Percentiles rank a stretch among this genome's conserved stretches.
phyloP scores from a whole-genome alignment of 495 filamentous ascomycete species.

The Aspergillus heteromorphus region DNA sequence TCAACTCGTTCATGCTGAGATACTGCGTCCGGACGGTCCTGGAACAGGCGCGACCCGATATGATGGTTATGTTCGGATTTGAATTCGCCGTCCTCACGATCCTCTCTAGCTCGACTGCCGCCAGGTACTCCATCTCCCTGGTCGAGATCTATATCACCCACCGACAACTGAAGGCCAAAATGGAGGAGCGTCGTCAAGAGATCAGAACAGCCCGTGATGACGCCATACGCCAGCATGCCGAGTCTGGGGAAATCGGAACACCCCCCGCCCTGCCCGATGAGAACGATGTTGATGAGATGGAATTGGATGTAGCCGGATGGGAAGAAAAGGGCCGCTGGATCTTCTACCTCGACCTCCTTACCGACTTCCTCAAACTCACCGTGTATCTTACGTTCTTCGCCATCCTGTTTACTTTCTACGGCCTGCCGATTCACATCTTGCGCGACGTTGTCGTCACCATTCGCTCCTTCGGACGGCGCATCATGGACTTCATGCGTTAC shows the following conservation, averaged over 20 bases:
- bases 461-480: slow-evolving; percentile 80
- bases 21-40: slow-evolving; percentile 81
- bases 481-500: slow-evolving; percentile 82
- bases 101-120: slow-evolving; percentile 69
- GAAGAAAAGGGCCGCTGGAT: slow-evolving; percentile 93
- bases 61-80: slow-evolving; percentile 99
- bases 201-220: slow-evolving; percentile 58
- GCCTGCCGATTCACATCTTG: slow-evolving; percentile 92
- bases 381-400: slow-evolving; percentile 90
- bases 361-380: slow-evolving; percentile 84
- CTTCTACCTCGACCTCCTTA: slow-evolving; percentile 80
- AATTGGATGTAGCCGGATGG: slow-evolving; percentile 93
- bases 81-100: slow-evolving; percentile 87
- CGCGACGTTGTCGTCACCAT: slow-evolving; percentile 91
- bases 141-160: slow-evolving; percentile 68
- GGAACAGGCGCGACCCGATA: slow-evolving; percentile 78
- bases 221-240: slow-evolving; percentile 38
- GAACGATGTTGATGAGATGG: slow-evolving; percentile 83
- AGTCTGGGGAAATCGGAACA: slow-evolving; percentile 25
- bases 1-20: slow-evolving; percentile 68
- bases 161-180: slow-evolving; percentile 59
- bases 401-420: slow-evolving; percentile 89
- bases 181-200: slow-evolving; percentile 61
- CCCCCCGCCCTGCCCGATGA: slow-evolving; percentile 51
- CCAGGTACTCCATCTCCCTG: slow-evolving; percentile 75